These are phyloP conservation scores for Coniferiporia sulphurascens DNA, from an alignment of 1,284 basidiomycete species.

Conservation along the genomic window DNA sequence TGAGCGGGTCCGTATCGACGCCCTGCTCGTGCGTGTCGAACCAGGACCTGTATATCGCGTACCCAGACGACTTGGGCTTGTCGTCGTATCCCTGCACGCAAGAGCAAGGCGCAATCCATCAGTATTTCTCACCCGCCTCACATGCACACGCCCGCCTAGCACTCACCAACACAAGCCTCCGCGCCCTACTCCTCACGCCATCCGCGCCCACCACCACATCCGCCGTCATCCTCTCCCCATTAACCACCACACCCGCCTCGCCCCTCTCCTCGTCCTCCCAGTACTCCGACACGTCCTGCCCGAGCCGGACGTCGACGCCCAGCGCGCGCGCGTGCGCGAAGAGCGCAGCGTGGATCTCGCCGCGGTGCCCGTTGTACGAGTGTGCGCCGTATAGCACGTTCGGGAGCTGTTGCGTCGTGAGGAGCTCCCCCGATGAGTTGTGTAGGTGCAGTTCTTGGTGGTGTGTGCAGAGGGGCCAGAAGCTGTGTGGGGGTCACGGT, in stretches of 20 bases:
- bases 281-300: slow-evolving; percentile 17
- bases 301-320: slow-evolving; percentile 19
- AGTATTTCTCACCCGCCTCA: no score
- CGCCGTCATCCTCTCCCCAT: slow-evolving; percentile 18
- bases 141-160: no score
- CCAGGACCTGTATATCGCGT: slow-evolving; percentile 28
- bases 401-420: slow-evolving; percentile 15
- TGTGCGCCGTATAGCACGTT: slow-evolving; percentile 8
- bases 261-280: slow-evolving; percentile 16
- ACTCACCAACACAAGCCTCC: slow-evolving; percentile 26
- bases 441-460: slow-evolving; percentile 14
- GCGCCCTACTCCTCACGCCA: slow-evolving; percentile 20
- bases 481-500: background rate
- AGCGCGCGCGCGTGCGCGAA: slow-evolving; percentile 18
- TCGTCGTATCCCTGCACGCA: slow-evolving; percentile 26
- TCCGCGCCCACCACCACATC: slow-evolving; percentile 24
- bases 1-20: slow-evolving; percentile 25
- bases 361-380: slow-evolving; percentile 19
- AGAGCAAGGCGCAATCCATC: no score
- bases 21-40: slow-evolving; percentile 25
- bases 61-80: slow-evolving; percentile 27
- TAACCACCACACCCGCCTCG: slow-evolving; percentile 16
- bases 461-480: slow-evolving; percentile 20
- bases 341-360: slow-evolving; percentile 19
- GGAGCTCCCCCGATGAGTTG: slow-evolving; percentile 16